phyloP scores from a whole-genome alignment of 768 basidiomycete species.

The Mycena floridula region DNA sequence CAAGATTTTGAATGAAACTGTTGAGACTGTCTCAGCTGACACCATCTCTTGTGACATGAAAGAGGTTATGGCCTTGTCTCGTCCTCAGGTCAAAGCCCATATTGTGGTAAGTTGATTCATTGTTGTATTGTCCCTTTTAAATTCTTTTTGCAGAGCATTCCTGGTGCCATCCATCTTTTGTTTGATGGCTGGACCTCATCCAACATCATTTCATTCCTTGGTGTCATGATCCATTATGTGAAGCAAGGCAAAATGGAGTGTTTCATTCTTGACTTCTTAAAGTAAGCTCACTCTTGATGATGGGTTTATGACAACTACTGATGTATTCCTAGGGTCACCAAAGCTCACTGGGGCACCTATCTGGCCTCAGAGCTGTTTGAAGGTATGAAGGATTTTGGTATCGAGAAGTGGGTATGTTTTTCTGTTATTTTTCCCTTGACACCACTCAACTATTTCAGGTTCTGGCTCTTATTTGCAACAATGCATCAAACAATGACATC shows the following conservation, averaged over 20 bases:
- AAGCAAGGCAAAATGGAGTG: neutral
- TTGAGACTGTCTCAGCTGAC: neutral
- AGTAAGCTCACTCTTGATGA: no score
- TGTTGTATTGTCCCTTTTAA: neutral
- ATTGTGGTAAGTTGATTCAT: neutral
- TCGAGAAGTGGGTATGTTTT: neutral
- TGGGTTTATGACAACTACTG: no score
- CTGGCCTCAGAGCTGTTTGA: neutral
- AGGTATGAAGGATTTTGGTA: neutral
- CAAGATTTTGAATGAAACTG: neutral
- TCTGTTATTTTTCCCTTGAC: neutral
- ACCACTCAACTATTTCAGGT: neutral
- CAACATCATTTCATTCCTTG: neutral
- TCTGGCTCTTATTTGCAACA: conserved; percentile 6
- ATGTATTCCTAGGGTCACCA: neutral
- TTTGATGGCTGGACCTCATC: no score
- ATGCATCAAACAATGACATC: conserved; percentile 7
- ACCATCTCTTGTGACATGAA: neutral
- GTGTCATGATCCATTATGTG: neutral
- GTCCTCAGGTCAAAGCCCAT: neutral
- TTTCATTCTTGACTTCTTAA: neutral
- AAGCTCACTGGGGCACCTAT: neutral
- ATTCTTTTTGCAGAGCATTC: neutral
- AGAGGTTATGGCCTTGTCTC: neutral
- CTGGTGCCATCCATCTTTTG: neutral